Evolutionary conservation across 1,284 basidiomycete genomes (phyloP).

Genomic region (Naganishia sp.): DNA sequence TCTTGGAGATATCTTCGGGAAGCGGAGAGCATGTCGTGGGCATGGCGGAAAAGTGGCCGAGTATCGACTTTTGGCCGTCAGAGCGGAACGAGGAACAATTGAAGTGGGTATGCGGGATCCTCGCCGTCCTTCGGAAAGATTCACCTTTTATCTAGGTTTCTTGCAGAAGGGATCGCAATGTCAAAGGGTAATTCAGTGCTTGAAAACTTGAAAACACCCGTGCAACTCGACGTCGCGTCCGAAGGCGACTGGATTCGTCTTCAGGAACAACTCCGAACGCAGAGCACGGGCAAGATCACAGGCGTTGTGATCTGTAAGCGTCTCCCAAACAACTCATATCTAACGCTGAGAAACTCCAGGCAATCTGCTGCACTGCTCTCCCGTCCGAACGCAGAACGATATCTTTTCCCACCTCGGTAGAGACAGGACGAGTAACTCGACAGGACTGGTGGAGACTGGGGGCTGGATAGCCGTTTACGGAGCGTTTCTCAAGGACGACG

Average conservation of each 20-base stretch:
- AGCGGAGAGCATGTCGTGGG: conserved; percentile 18
- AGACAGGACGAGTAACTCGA: neutral
- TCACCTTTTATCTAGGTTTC: neutral
- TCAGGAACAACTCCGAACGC: neutral
- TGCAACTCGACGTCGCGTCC: conserved; percentile 11
- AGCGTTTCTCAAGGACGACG: conserved; percentile 23
- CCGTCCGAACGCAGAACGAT: conserved; percentile 10
- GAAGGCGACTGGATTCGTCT: neutral
- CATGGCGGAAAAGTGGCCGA: conserved; percentile 9
- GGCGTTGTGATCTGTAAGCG: conserved; percentile 12
- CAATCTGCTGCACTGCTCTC: conserved; percentile 28
- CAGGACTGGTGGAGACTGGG: neutral
- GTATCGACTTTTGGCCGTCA: conserved; percentile 10
- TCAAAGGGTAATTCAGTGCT: neutral
- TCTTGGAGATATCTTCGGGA: conserved; percentile 19
- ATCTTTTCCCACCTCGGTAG: conserved; percentile 18
- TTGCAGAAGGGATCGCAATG: neutral
- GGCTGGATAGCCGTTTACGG: conserved; percentile 28
- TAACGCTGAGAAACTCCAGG: neutral
- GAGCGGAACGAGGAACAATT: conserved; percentile 24
- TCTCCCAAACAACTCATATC: too few species aligned
- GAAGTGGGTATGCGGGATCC: neutral
- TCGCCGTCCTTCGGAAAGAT: neutral
- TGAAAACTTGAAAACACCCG: neutral
- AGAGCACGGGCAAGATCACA: neutral